Conservation (phyloP, 2,329 filamentous ascomycete species). For the Annulohypoxylon truncatum region DNA sequence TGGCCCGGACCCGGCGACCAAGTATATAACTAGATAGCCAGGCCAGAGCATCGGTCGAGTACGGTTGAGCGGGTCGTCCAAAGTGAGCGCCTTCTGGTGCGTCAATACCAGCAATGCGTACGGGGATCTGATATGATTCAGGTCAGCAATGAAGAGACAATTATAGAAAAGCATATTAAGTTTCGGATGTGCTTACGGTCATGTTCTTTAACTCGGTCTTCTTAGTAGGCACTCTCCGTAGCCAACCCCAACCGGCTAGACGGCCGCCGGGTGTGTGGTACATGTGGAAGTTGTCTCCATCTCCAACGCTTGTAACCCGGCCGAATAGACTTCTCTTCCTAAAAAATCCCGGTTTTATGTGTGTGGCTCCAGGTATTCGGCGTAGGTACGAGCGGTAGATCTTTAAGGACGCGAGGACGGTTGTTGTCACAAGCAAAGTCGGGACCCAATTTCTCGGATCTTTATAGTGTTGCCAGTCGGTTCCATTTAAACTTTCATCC, state of each 20-base stretch:
- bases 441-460: constrained; percentile 66
- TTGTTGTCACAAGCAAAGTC: constrained; percentile 65
- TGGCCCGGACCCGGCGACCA: constrained; percentile 80
- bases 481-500: constrained; percentile 58
- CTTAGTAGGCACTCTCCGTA: constrained; percentile 77
- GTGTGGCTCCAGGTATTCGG: constrained; percentile 80
- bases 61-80: constrained; percentile 87
- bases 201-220: constrained; percentile 77
- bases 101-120: constrained; percentile 91
- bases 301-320: constrained; percentile 90
- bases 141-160: constrained; percentile 12
- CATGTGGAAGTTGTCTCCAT: constrained; percentile 94
- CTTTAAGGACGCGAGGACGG: constrained; percentile 64
- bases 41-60: constrained; percentile 79
- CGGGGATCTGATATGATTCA: constrained; percentile 72
- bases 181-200: constrained; percentile 69
- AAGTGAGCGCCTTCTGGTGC: constrained; percentile 95
- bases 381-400: constrained; percentile 83
- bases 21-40: constrained; percentile 83
- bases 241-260: constrained; percentile 91
- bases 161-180: constrained; percentile 5
- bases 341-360: constrained; percentile 81
- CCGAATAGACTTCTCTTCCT: constrained; percentile 82
- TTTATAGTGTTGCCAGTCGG: constrained; percentile 65
- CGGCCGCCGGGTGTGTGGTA: constrained; percentile 95